Conservation (phyloP, 108 stramenopile genomes). For the Stephanodiscus triporus region DNA sequence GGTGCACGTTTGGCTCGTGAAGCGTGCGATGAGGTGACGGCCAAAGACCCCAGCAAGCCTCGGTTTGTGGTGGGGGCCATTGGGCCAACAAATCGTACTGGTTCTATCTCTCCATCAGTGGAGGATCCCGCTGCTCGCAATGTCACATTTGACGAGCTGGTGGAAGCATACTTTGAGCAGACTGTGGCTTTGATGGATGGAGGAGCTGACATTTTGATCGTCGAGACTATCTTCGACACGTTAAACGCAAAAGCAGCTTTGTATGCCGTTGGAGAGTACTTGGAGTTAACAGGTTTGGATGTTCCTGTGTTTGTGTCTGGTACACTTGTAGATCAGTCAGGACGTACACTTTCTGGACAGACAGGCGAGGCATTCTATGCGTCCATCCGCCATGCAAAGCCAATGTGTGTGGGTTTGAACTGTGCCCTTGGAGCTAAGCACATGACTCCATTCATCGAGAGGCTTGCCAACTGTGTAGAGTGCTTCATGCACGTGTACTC, state of each 20-base stretch:
- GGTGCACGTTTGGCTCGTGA: constrained; percentile 93
- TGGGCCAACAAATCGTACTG: constrained; percentile 98
- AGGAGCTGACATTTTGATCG: constrained; percentile 95
- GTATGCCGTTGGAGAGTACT: constrained; percentile 91
- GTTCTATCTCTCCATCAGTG: constrained; percentile 95
- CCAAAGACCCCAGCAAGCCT: constrained; percentile 92
- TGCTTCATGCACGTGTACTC: constrained; percentile 98
- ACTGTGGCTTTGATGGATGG: constrained; percentile 95
- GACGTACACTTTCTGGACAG: constrained; percentile 97
- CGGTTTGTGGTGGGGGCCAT: constrained; percentile 98
- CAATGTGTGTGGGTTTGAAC: constrained; percentile 99
- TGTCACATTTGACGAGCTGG: constrained; percentile 98
- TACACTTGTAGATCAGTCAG: constrained; percentile 97
- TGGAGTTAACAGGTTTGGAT: constrained; percentile 90
- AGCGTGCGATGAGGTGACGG: constrained; percentile 95
- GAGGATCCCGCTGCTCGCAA: constrained; percentile 95
- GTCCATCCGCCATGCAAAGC: constrained; percentile 96
- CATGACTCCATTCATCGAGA: constrained; percentile 96
- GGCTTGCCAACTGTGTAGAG: constrained; percentile 89
- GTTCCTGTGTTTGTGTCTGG: constrained; percentile 98
- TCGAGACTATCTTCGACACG: constrained; percentile 99
- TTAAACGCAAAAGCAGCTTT: constrained; percentile 98
- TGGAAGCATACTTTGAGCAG: constrained; percentile 96
- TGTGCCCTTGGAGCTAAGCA: constrained; percentile 97
- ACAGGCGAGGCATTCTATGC: constrained; percentile 98